A percentile compares a stretch with the other conserved stretches of the same genome.
These are phyloP conservation scores for Volvox africanus DNA, from an alignment of 139 green algal species.

Conservation along the genomic window DNA sequence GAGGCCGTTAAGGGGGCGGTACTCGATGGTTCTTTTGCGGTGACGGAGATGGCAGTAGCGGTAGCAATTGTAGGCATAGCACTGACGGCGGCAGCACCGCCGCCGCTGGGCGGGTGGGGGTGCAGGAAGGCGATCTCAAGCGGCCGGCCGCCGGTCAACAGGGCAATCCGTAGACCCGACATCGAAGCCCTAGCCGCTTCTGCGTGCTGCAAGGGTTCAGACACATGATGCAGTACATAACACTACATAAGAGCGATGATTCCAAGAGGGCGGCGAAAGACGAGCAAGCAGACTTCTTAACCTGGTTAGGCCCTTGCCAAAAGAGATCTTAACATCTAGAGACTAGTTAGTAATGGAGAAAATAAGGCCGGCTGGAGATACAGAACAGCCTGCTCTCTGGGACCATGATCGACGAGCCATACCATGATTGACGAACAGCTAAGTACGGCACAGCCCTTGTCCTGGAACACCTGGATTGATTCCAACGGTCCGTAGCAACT, in stretches of 20 bases:
- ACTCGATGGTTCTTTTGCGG: not conserved
- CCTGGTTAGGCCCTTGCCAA: too few relatives aligned
- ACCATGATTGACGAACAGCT: slow-evolving; percentile 62
- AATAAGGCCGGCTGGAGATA: too few relatives aligned
- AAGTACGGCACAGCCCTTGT: slow-evolving; percentile 82
- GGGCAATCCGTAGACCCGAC: slow-evolving; percentile 51
- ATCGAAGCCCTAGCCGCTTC: slow-evolving; percentile 63
- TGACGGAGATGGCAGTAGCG: not conserved
- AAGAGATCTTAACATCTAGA: too few relatives aligned
- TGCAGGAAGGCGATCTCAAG: slow-evolving; percentile 43
- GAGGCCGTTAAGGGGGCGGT: not conserved
- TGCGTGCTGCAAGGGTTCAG: slow-evolving; percentile 25
- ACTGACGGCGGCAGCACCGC: too few relatives aligned
- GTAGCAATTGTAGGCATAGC: not conserved
- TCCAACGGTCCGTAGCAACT: slow-evolving; percentile 72
- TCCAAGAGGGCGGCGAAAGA: too few relatives aligned
- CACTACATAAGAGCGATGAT: too few relatives aligned
- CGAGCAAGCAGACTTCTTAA: too few relatives aligned
- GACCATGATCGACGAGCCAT: too few relatives aligned
- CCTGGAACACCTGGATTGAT: slow-evolving; percentile 79
- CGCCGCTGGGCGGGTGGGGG: not conserved
- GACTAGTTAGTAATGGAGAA: too few relatives aligned
- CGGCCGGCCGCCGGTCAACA: slow-evolving; percentile 74
- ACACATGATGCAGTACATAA: too few relatives aligned
- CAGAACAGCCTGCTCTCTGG: too few relatives aligned